Conservation (phyloP, 1,284 basidiomycete genomes). For the Rhodotorula mucilaginosa region DNA sequence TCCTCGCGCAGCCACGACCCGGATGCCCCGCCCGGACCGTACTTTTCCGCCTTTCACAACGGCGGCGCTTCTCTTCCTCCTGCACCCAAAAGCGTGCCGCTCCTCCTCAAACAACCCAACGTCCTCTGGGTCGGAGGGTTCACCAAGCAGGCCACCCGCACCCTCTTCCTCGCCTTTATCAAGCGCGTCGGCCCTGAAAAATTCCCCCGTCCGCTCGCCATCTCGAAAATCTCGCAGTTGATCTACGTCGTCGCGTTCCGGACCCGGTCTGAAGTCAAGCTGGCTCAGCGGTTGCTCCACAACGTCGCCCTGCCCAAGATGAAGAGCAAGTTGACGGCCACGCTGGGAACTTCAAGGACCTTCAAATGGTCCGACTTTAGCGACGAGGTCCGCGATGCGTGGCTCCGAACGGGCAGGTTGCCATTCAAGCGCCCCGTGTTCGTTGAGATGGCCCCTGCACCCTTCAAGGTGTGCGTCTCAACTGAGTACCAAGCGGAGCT, state of each 20-base stretch:
- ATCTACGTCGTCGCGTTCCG: background rate
- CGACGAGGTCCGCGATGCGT: background rate
- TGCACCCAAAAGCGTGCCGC: background rate
- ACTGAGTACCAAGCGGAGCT: background rate
- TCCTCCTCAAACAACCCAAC: background rate
- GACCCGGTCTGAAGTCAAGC: background rate
- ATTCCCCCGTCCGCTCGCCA: background rate
- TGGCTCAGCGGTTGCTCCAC: background rate
- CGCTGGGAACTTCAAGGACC: no score
- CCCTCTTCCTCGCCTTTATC: constrained; percentile 2
- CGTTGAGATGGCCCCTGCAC: background rate
- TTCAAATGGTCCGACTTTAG: background rate
- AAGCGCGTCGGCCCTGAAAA: background rate
- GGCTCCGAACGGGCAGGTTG: background rate
- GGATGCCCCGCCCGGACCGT: background rate
- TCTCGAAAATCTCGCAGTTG: background rate
- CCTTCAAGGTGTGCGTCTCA: background rate
- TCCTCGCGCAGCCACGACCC: background rate
- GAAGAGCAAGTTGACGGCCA: background rate
- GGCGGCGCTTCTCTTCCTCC: background rate
- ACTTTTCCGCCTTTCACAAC: background rate
- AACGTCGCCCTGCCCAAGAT: background rate
- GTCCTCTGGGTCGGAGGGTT: background rate
- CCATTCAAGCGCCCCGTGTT: background rate
- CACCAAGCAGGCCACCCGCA: background rate